Evolutionary conservation across 2,329 filamentous ascomycete genomes (phyloP).

Genomic region (Xylaria arbuscula): DNA sequence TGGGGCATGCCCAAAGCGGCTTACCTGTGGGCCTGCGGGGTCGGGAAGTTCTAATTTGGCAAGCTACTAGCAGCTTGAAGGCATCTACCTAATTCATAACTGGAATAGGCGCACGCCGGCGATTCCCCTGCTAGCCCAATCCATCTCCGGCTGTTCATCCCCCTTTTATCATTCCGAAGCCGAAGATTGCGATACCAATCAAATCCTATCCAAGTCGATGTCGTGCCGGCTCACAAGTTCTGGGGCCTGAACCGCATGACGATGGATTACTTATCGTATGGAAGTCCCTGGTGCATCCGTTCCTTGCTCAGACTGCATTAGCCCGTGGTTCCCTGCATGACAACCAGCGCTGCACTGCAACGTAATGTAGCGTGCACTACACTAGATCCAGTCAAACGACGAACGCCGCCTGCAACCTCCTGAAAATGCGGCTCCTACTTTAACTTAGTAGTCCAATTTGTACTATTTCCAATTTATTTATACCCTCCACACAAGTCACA

Average conservation of each 20-base stretch:
- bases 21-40: constrained; percentile 23
- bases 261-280: constrained; percentile 9
- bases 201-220: background rate
- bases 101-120: background rate
- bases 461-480: constrained; percentile 21
- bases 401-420: constrained; percentile 22
- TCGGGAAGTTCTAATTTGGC: constrained; percentile 8
- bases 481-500: constrained; percentile 6
- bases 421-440: constrained; percentile 33
- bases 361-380: background rate
- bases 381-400: constrained; percentile 6
- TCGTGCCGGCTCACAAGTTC: background rate
- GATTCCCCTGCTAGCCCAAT: background rate
- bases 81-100: background rate
- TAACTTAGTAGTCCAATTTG: background rate
- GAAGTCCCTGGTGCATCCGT: background rate
- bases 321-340: constrained; percentile 12
- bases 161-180: constrained; percentile 10
- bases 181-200: background rate
- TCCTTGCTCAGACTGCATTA: constrained; percentile 15
- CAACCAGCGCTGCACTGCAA: constrained; percentile 17
- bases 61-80: background rate
- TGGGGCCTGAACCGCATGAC: background rate
- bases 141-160: background rate
- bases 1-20: constrained; percentile 14